Base-by-base conservation (phyloP, 164 flowering plant genomes). In the Saururus chinensis region DNA sequence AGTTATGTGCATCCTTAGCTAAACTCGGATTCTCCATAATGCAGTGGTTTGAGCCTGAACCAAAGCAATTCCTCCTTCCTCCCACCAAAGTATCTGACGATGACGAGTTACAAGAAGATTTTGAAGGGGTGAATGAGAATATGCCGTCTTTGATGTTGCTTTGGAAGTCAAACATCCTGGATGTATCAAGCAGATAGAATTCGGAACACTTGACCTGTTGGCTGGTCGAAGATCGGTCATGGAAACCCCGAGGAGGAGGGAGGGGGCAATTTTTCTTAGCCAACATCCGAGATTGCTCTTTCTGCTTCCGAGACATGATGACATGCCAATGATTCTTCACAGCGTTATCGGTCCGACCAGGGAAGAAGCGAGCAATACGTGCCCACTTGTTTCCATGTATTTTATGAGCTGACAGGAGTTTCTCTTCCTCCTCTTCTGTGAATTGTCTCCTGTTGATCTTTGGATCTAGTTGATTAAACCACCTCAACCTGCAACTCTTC, bases 241-340 rank as follows among this genome's bases (percentile, higher is more conserved):
- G 66, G 55, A 42, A 56, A 64, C 51, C 45, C 59, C 37, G 52
- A 23, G 69, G 48, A 53, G 41, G 40, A 11, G 57, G 17, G 55
- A 73, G 77, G 66, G 71, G 74, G 64, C 64, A 59, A 26, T 69
- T 76, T 64, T 76, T 77, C 61, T 80, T 82, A 1, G 81, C 80
- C 53, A 68, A 71, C 1, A 76, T 67, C 66, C 81, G 84, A 59
- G 86, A 80, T 30, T 76, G 68, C 55, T 90, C 86, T 51, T 90
- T 78, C 59, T 82, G 88, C 68, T 70, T 81, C 65, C 95, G 74
- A 6, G 96, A 89, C 92, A 85, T 89, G 60, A 89, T 81, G 0
- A 89, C 96, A 64, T 89, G 96, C 93, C 95, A 89, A 54, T 89
- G 96, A 42, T 89, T 89, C 82, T 89, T 89, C 52, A 89, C 95